Evolutionary conservation across 164 flowering plant genomes (phyloP), one percentile per base, ranked within the genome.

Genomic region (Annona squamosa): DNA sequence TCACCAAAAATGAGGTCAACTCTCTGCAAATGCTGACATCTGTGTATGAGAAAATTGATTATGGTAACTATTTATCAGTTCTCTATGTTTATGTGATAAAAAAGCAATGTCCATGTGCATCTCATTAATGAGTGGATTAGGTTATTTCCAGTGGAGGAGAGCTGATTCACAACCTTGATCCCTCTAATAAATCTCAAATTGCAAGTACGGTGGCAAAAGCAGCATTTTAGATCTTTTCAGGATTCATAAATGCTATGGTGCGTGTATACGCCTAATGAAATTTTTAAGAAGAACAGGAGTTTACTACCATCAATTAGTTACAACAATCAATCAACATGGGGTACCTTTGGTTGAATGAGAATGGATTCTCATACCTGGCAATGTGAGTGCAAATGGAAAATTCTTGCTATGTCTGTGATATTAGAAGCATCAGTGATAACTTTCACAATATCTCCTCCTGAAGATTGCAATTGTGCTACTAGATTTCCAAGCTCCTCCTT

Each of bases 371-470:
- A 46, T 75, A 89, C 92, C 86, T 87, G 82, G 68, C 76, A 77
- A 72, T 82, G 81, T 59, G 86, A 72, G 67, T 86, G 82, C 79
- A 87, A 65, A 65, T 80, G 84, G 74, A 90, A 85, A 61, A 83
- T 71, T 9, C 52, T 72, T 43, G 75, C 77, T 45, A 79, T n/a
- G 52, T 88, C 89, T 13, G 92, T 87, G 52, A 88, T 90, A 63
- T 82, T 65, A 41, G 7, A 45, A 43, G 83, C 87, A 69, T 71
- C 75, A 6, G 77, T 73, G 7, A 79, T 83, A 74, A 90, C 37
- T 69, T 86, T 88, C 69, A 87, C 62, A 5, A 90, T 83, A 69
- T 86, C 88, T 37, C 90, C 92, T 59, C 87, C 85, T 68, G 87
- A 86, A 26, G 87, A 80, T 77, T 80, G 86, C 75, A 88, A 70